Percentiles rank a stretch among this genome's conserved stretches.
Conservation (phyloP, 192 early-diverging fungal genomes). For the Lunasporangiospora selenospora region DNA sequence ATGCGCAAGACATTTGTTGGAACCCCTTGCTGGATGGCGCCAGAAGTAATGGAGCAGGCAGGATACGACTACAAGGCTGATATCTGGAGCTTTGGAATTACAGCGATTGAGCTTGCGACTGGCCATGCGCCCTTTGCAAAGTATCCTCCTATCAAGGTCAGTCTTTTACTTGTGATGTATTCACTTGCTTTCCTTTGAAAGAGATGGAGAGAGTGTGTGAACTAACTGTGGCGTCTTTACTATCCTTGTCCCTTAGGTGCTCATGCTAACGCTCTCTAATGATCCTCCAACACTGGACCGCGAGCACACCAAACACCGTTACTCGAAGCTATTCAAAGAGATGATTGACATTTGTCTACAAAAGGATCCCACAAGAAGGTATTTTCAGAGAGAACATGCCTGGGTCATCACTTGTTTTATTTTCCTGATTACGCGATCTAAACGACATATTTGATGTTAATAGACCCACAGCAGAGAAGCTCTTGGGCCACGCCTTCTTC, state of each 20-base stretch:
- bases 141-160: slow-evolving; percentile 83
- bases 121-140: slow-evolving; percentile 92
- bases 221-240: background rate
- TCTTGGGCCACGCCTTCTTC: slow-evolving; percentile 81
- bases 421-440: background rate
- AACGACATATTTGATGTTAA: background rate
- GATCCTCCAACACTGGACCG: slow-evolving; percentile 86
- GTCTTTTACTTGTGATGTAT: background rate
- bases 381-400: too few species aligned
- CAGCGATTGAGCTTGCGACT: slow-evolving; percentile 82
- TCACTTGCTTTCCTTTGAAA: background rate
- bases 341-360: slow-evolving; percentile 85
- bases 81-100: slow-evolving; percentile 94
- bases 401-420: background rate
- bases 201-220: background rate
- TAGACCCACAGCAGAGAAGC: slow-evolving; percentile 77
- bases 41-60: slow-evolving; percentile 92
- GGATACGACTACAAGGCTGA: slow-evolving; percentile 92
- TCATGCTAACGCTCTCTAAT: slow-evolving; percentile 88
- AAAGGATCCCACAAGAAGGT: slow-evolving; percentile 78
- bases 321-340: slow-evolving; percentile 81
- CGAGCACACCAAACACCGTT: slow-evolving; percentile 76
- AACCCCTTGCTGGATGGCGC: slow-evolving; percentile 75
- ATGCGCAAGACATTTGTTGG: slow-evolving; percentile 76
- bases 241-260: slow-evolving; percentile 55